phyloP scores from a whole-genome alignment of 768 basidiomycete species.

The Russula brevipes region DNA sequence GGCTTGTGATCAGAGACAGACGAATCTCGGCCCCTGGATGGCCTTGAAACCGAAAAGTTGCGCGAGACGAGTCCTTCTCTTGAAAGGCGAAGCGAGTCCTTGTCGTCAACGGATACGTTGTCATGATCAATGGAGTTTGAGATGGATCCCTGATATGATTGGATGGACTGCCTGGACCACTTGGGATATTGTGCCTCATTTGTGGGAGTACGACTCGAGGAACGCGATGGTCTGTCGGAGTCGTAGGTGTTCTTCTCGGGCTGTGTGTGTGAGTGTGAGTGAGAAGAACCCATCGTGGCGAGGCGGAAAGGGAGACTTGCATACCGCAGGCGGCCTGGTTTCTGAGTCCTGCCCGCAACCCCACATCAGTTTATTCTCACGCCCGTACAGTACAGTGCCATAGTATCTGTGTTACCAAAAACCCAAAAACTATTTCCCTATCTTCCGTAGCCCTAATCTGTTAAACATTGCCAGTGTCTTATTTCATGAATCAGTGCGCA shows the following conservation, averaged over 20 bases:
- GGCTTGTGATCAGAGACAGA: conserved; percentile 30
- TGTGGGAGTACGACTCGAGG: conserved; percentile 22
- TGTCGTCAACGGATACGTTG: conserved; percentile 41
- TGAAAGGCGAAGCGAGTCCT: conserved; percentile 41
- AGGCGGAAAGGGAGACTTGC: too few relatives aligned
- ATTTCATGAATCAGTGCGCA: not conserved
- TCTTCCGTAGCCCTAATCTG: too few relatives aligned
- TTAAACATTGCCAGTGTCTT: too few relatives aligned
- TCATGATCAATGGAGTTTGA: conserved; percentile 50
- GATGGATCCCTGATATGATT: conserved; percentile 71
- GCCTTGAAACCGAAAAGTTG: not conserved
- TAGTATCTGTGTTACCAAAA: too few relatives aligned
- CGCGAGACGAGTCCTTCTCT: conserved; percentile 38
- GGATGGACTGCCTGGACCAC: conserved; percentile 68
- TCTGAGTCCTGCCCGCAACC: too few relatives aligned
- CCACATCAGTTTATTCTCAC: too few relatives aligned
- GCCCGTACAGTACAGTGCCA: too few relatives aligned
- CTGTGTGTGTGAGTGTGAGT: too few relatives aligned
- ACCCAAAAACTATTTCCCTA: not conserved
- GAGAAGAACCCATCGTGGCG: too few relatives aligned
- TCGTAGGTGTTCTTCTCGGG: too few relatives aligned
- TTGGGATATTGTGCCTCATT: conserved; percentile 68
- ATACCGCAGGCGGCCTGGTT: too few relatives aligned
- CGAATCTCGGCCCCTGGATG: conserved; percentile 11
- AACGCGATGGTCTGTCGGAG: not conserved